phyloP scores from a whole-genome alignment of 208 protist species.

The Leishmania tarentolae region DNA sequence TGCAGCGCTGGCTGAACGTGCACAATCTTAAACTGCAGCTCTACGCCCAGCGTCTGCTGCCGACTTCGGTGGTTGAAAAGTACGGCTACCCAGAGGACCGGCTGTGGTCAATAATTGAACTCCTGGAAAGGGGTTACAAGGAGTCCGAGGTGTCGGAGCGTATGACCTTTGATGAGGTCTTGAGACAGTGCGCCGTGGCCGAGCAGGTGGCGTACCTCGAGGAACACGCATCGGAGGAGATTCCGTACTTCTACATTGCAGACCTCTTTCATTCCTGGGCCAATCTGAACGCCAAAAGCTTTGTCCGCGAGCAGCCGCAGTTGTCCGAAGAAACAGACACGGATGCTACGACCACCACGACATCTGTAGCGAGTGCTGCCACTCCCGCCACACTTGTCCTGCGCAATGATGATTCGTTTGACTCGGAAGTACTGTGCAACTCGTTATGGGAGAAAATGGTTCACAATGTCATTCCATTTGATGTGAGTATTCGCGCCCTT shows the following conservation, averaged over 20 bases:
- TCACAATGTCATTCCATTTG: slow-evolving; percentile 76
- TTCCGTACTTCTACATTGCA: slow-evolving; percentile 91
- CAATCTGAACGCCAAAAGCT: slow-evolving; percentile 46
- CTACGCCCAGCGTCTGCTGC: slow-evolving; percentile 54
- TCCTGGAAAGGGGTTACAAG: slow-evolving; percentile 47
- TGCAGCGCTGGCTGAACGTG: slow-evolving; percentile 50
- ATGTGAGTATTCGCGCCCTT: slow-evolving; percentile 70
- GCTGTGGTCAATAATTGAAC: slow-evolving; percentile 51
- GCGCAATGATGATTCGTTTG: slow-evolving; percentile 45
- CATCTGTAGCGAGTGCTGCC: not conserved
- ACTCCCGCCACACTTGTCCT: not conserved
- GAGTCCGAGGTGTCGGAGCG: slow-evolving; percentile 42
- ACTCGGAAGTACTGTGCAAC: slow-evolving; percentile 59
- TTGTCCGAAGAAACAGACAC: not conserved
- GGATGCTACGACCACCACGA: not conserved
- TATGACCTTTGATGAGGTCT: slow-evolving; percentile 79
- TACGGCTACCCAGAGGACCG: slow-evolving; percentile 60
- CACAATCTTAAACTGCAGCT: slow-evolving; percentile 68
- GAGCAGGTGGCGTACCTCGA: slow-evolving; percentile 85
- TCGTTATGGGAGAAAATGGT: slow-evolving; percentile 73
- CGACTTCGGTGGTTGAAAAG: slow-evolving; percentile 48
- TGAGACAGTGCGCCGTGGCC: slow-evolving; percentile 63
- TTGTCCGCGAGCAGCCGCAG: slow-evolving; percentile 20
- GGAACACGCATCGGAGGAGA: slow-evolving; percentile 80
- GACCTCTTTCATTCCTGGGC: slow-evolving; percentile 88